Evolutionary conservation across 495 filamentous ascomycete genomes (phyloP), one percentile per base, ranked within the genome.

Genomic region (Xylaria cubensis): DNA sequence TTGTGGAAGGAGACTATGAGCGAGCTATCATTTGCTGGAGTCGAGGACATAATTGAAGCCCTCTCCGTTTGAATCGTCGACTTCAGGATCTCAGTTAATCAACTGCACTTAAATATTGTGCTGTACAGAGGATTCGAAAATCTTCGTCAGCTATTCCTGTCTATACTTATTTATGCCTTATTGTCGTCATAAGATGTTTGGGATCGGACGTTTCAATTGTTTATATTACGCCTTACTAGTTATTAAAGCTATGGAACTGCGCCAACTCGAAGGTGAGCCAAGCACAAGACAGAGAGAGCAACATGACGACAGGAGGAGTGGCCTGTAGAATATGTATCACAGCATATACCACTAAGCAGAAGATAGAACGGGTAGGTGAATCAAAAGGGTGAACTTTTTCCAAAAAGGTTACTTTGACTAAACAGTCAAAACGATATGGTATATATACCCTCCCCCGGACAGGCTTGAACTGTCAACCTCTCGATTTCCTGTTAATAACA

Each of bases 1-100:
- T 59, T 84, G 2, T 87, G 80, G 82, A 59, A 82, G 50, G 84
- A 86, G 69, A 85, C 81, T 8, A 58, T 85, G 72, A 70, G 73
- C 0, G 83, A 85, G 73, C 69, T 86, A 55, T 70, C 73, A 3
- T 85, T 84, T 70, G 80, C 80, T 19, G 74, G n/a, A 21, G 69
- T 39, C 48, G 69, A 65, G 34, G 32, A 51, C 32, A 12, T 71
- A 3, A 59, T 71, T 15, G 42, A 59, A 48, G 69, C 21, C 4
- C 69, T 63, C 19, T 36, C 48, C 5, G 5, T 39, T 55, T 67
- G 48, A 64, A 39, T 34, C 1, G 32, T 15, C 19, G 19, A 24
- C 13, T 17, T 17, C 5, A 32, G 17, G 26, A 32, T 13, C 26
- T 56, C 13, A 32, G 4, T 56, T 17, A 6, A 56, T 56, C 4